Evolutionary conservation across 345 rosid species (phyloP), one percentile per base, ranked within the genome.

Genomic region (Crucihimalaya himalaica): DNA sequence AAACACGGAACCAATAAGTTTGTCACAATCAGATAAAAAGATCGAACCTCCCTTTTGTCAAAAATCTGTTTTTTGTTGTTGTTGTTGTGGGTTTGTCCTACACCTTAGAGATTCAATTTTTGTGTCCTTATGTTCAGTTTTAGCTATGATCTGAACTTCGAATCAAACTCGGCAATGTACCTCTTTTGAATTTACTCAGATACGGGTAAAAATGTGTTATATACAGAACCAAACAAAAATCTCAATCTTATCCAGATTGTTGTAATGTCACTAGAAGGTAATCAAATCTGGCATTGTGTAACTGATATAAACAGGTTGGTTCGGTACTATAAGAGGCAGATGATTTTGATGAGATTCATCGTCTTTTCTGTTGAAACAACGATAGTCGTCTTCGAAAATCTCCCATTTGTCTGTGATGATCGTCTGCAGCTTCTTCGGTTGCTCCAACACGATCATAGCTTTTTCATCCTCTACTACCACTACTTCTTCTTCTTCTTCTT

Each of bases 1-100:
- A 89, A 85, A 81, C 97, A 93, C 79, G 98, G 98, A 57, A 93
- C 98, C 77, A 91, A 91, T 80, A 93, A 91, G 89, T 91, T 91
- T 45, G 94, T 93, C 79, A 93, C 97, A 14, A 93, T 91, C 88
- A 93, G 94, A 82, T 91, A 85, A 57, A 57, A 28, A 57, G n/a
- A 18, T 4, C 39, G 6, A 73, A 31, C 8, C 47, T n/a, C 6
- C 10, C 32, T 8, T 27, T 29, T 52, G 58, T 66, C 18, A 6
- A 64, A 46, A 45, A 4, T 2, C 1, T 14, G 35, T 35, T 37
- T 39, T 29, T 58, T 19, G 63, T 32, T 42, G 5, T 35, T 1
- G n/a, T 29, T 23, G 68, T n/a, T n/a, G n/a, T n/a, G n/a, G n/a
- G n/a, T n/a, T 63, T 53, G 21, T 39, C n/a, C 37, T 18, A 27